phyloP scores from a whole-genome alignment of 257 asterid genomes.

The Anisodus acutangulus region DNA sequence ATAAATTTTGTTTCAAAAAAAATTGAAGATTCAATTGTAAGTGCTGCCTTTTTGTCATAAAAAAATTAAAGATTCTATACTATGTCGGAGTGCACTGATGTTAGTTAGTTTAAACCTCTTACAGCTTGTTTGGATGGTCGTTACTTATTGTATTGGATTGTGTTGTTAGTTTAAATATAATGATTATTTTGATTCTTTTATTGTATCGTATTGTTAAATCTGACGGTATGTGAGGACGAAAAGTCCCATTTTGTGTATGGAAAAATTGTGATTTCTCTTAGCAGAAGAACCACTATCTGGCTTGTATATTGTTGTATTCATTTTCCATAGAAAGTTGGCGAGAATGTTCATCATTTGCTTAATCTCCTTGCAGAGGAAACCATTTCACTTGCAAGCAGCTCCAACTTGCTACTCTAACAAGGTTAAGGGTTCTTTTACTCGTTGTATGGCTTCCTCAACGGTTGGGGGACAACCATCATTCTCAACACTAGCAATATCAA shows the following conservation, averaged over 20 bases:
- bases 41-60: too few relatives aligned
- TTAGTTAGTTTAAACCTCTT: not conserved
- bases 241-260: not conserved
- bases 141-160: too few relatives aligned
- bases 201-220: too few relatives aligned
- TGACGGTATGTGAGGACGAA: too few relatives aligned
- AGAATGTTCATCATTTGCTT: constrained; percentile 23
- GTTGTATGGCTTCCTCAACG: constrained; percentile 65
- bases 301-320: not conserved
- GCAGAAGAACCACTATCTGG: not conserved
- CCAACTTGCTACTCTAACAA: constrained; percentile 45
- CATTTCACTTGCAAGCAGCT: constrained; percentile 36
- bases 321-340: not conserved
- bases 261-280: not conserved
- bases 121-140: not conserved
- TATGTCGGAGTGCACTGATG: too few relatives aligned
- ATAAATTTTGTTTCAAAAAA: too few relatives aligned
- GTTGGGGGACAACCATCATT: constrained; percentile 63
- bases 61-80: too few relatives aligned
- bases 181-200: too few relatives aligned
- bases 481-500: constrained; percentile 57
- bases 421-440: constrained; percentile 37
- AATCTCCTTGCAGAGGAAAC: constrained; percentile 49
- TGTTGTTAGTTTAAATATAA: too few relatives aligned
- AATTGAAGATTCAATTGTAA: too few relatives aligned